Percentiles rank a stretch among this genome's conserved stretches.
Evolutionary conservation across 208 protist species (phyloP).

Genomic region (Trypanosoma melophagium): DNA sequence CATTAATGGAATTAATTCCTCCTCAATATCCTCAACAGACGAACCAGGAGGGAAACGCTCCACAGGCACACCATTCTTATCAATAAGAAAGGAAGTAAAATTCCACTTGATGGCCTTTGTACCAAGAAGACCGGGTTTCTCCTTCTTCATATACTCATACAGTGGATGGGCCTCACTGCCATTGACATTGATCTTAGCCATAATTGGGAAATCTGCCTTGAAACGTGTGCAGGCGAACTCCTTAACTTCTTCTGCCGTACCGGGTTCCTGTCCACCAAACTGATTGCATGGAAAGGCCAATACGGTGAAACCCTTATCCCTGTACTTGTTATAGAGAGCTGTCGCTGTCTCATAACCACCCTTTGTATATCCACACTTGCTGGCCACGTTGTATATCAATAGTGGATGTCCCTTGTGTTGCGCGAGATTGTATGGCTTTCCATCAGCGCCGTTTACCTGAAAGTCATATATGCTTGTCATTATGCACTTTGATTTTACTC

Average conservation of each 20-base stretch:
- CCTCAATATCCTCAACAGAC: constrained; percentile 49
- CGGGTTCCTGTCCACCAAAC: constrained; percentile 66
- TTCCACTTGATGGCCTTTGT: constrained; percentile 91
- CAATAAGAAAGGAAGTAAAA: constrained; percentile 92
- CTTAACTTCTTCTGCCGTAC: constrained; percentile 37
- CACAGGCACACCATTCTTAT: constrained; percentile 68
- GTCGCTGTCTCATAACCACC: constrained; percentile 76
- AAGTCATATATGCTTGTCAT: constrained; percentile 32
- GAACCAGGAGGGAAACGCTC: constrained; percentile 69
- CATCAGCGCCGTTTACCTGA: constrained; percentile 29
- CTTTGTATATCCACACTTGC: constrained; percentile 86
- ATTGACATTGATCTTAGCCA: constrained; percentile 86
- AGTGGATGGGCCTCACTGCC: constrained; percentile 76
- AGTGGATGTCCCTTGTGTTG: constrained; percentile 38
- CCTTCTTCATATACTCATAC: constrained; percentile 81
- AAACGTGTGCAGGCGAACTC: constrained; percentile 43
- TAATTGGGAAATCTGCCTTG: constrained; percentile 41
- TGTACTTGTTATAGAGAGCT: constrained; percentile 87
- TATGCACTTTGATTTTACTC: no score
- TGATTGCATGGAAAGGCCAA: constrained; percentile 94
- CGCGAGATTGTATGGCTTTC: constrained; percentile 31
- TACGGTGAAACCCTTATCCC: constrained; percentile 79
- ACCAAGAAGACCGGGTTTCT: constrained; percentile 63
- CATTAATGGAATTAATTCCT: constrained; percentile 60
- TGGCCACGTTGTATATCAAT: constrained; percentile 35